A percentile compares a stretch with the other conserved stretches of the same genome.
These are phyloP conservation scores for Xerocomus subilludens DNA, from an alignment of 1,284 basidiomycete genomes.

Conservation along the genomic window DNA sequence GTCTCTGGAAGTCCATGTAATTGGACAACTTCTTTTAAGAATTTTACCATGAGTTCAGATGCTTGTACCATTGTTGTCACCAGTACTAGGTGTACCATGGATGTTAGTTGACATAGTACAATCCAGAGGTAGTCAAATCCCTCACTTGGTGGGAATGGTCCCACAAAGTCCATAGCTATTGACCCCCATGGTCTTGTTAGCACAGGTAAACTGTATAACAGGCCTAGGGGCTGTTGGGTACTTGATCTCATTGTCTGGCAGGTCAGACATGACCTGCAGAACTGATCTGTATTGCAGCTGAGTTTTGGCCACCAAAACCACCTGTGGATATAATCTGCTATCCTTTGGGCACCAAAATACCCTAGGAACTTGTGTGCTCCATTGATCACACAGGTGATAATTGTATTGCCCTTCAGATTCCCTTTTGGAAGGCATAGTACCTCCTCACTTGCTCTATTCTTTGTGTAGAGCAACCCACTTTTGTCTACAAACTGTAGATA, in stretches of 20 bases:
- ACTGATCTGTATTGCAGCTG: slow-evolving; percentile 39
- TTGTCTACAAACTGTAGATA: background rate
- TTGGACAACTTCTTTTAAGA: slow-evolving; percentile 46
- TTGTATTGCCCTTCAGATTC: background rate
- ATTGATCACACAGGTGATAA: background rate
- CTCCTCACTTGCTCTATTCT: background rate
- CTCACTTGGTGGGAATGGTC: background rate
- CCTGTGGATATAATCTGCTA: slow-evolving; percentile 12
- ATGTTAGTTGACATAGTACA: slow-evolving; percentile 49
- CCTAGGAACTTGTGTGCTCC: slow-evolving; percentile 44
- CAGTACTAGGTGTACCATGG: slow-evolving; percentile 52
- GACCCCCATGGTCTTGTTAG: background rate
- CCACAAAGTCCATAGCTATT: background rate
- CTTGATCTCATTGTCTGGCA: background rate
- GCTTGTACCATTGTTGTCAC: slow-evolving; percentile 35
- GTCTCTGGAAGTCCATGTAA: too few species aligned
- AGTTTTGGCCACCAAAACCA: slow-evolving; percentile 17
- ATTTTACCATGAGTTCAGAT: slow-evolving; percentile 40
- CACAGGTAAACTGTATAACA: background rate
- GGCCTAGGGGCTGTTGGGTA: background rate
- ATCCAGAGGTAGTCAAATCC: slow-evolving; percentile 45
- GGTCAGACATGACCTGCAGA: background rate
- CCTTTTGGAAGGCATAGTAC: background rate
- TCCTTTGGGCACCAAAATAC: slow-evolving; percentile 14
- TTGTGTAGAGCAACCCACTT: background rate